Evolutionary conservation across 2,329 filamentous ascomycete species (phyloP).

Genomic region (Neospermospora avenae): DNA sequence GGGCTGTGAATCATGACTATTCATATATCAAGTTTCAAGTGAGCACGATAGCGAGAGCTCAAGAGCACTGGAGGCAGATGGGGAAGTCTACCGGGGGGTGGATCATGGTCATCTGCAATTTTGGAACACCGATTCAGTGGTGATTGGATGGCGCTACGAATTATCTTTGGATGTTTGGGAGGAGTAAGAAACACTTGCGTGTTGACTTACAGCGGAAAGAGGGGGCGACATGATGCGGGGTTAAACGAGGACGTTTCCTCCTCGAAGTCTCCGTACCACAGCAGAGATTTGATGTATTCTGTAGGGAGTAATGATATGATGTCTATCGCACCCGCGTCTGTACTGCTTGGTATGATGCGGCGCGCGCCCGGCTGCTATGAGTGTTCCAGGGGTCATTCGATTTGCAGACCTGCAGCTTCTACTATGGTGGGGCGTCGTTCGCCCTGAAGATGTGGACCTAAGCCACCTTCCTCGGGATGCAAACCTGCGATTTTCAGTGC

Average conservation of each 20-base stretch:
- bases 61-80: not conserved
- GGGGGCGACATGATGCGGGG: not conserved
- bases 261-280: not conserved
- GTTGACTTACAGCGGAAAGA: not conserved
- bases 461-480: not conserved
- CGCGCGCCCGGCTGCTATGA: not conserved
- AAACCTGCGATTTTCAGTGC: not conserved
- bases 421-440: not conserved
- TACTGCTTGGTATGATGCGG: not conserved
- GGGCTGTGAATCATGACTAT: slow-evolving; percentile 4
- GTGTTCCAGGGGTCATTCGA: not conserved
- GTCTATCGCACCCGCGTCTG: not conserved
- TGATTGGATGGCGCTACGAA: slow-evolving; percentile 1
- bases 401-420: not conserved
- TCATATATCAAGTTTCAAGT: slow-evolving; percentile 1
- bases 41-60: not conserved
- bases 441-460: not conserved
- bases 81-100: not conserved
- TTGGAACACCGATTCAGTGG: slow-evolving; percentile 7
- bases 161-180: not conserved
- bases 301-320: not conserved
- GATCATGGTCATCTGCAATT: slow-evolving; percentile 7
- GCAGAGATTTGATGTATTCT: not conserved
- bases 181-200: not conserved
- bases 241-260: not conserved